A percentile compares a stretch with the other conserved stretches of the same genome.
phyloP scores from a whole-genome alignment of 148 eudicot genomes.

The Camellia lanceoleosa region DNA sequence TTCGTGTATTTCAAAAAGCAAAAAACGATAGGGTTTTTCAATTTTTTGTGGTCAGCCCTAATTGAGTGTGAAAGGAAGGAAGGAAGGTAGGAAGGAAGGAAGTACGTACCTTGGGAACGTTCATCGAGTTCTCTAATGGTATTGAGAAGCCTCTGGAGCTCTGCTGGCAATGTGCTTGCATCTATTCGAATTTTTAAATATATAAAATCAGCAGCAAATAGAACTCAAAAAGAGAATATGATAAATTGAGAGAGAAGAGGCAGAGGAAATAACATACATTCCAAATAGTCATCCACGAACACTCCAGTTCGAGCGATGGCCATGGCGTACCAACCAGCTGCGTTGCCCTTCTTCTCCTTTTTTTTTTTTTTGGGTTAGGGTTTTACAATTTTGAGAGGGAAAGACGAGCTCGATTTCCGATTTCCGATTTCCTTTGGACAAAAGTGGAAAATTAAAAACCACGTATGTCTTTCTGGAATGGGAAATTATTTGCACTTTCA shows the following conservation, averaged over 20 bases:
- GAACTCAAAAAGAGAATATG: neutral
- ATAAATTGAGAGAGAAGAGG: neutral
- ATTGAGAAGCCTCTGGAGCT: constrained; percentile 95
- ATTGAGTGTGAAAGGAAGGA: neutral
- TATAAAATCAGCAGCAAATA: neutral
- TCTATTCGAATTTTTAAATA: constrained; percentile 33
- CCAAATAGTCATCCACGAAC: constrained; percentile 32
- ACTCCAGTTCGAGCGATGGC: constrained; percentile 35
- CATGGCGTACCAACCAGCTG: constrained; percentile 7
- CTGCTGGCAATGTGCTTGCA: constrained; percentile 96
- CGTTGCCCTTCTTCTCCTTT: neutral
- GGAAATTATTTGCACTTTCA: too few relatives aligned
- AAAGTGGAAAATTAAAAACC: too few relatives aligned
- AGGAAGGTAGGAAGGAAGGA: neutral
- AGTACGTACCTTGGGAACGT: constrained; percentile 90
- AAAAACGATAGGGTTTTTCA: too few relatives aligned
- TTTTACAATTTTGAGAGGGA: too few relatives aligned
- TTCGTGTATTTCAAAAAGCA: too few relatives aligned
- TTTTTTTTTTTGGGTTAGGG: too few relatives aligned
- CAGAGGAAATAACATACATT: constrained; percentile 40
- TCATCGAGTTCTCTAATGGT: constrained; percentile 92
- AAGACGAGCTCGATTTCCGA: too few relatives aligned
- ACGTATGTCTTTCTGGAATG: too few relatives aligned
- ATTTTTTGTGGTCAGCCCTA: neutral
- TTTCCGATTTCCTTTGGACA: too few relatives aligned